Conservation (phyloP, 2,329 filamentous ascomycete genomes). For the Alternaria arborescens region DNA sequence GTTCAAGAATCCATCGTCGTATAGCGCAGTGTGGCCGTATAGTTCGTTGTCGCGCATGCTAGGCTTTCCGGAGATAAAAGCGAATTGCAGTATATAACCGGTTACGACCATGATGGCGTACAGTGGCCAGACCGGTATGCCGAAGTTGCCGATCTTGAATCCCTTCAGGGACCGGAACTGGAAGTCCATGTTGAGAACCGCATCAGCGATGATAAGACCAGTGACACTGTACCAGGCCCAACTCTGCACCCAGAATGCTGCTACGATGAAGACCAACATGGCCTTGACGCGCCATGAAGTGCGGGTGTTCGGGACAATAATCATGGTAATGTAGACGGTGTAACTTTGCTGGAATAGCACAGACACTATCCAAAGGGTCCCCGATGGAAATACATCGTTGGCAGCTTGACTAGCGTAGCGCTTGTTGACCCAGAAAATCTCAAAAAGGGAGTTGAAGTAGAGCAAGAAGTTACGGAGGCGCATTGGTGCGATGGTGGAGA, state of each 20-base stretch:
- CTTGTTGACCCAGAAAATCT: conserved; percentile 57
- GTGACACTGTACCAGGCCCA: conserved; percentile 59
- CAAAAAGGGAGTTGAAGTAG: conserved; percentile 58
- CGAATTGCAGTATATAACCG: conserved; percentile 54
- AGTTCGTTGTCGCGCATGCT: conserved; percentile 50
- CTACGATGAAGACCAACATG: conserved; percentile 52
- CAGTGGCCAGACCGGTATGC: conserved; percentile 42
- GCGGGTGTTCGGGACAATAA: conserved; percentile 57
- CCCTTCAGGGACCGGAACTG: conserved; percentile 31
- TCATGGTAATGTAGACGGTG: conserved; percentile 60
- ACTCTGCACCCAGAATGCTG: conserved; percentile 58
- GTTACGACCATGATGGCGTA: conserved; percentile 43
- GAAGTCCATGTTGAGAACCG: conserved; percentile 55
- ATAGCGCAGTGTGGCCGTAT: conserved; percentile 54
- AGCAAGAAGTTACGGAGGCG: conserved; percentile 51
- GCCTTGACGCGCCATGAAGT: conserved; percentile 54
- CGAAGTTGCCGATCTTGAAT: conserved; percentile 20
- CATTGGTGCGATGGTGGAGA: conserved; percentile 46
- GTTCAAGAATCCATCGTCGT: conserved; percentile 51
- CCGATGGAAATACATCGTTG: conserved; percentile 55
- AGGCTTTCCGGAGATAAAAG: conserved; percentile 54
- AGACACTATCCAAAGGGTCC: conserved; percentile 57
- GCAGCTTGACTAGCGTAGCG: conserved; percentile 52
- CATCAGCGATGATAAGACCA: conserved; percentile 59
- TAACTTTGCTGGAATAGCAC: conserved; percentile 58